phyloP scores from a whole-genome alignment of 2,329 filamentous ascomycete genomes.

The Nectriaceae sp. region DNA sequence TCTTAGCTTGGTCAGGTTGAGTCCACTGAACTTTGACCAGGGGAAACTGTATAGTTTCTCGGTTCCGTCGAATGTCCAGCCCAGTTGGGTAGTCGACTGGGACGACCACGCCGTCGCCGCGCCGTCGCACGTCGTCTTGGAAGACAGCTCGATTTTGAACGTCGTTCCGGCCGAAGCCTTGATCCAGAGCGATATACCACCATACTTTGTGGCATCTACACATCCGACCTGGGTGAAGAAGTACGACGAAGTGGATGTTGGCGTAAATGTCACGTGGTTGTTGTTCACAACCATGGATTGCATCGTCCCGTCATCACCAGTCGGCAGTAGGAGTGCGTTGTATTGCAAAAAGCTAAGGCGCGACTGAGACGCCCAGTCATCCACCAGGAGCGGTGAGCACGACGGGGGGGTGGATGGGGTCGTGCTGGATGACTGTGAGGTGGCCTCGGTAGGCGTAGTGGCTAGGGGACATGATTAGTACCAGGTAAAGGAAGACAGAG shows the following conservation, averaged over 20 bases:
- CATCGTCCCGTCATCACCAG: slow-evolving; percentile 60
- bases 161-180: slow-evolving; percentile 53
- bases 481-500: no score
- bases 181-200: slow-evolving; percentile 57
- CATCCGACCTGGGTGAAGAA: slow-evolving; percentile 61
- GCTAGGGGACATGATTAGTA: no score
- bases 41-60: slow-evolving; percentile 61
- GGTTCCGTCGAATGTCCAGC: slow-evolving; percentile 61
- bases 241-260: slow-evolving; percentile 51
- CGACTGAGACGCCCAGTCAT: slow-evolving; percentile 64
- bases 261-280: slow-evolving; percentile 53
- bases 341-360: slow-evolving; percentile 62
- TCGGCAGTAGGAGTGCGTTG: slow-evolving; percentile 57
- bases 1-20: slow-evolving; percentile 54
- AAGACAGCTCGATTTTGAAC: slow-evolving; percentile 54
- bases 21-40: slow-evolving; percentile 51
- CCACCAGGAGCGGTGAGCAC: slow-evolving; percentile 50
- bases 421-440: slow-evolving; percentile 7
- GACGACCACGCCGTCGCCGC: slow-evolving; percentile 35
- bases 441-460: slow-evolving; percentile 5
- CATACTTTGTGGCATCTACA: slow-evolving; percentile 52
- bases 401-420: slow-evolving; percentile 9
- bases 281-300: slow-evolving; percentile 54
- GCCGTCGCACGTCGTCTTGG: slow-evolving; percentile 46
- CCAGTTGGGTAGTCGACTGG: slow-evolving; percentile 49